Base-by-base conservation (phyloP, 1,139 yeast genomes). In the Suhomyces atakaporum region DNA sequence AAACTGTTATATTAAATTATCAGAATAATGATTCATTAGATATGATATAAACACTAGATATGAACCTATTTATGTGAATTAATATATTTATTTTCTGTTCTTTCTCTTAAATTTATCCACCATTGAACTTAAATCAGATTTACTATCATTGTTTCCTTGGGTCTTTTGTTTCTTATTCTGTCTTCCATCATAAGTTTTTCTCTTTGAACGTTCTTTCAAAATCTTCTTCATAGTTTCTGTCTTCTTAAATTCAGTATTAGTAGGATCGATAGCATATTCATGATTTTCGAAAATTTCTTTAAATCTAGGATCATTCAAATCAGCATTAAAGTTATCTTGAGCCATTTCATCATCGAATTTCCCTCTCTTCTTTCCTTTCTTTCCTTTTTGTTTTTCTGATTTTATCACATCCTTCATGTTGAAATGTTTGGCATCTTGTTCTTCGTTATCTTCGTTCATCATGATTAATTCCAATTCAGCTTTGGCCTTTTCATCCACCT, bases 201-300 rank as follows among this genome's bases (percentile, higher is more conserved):
- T 75, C 54, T 77, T 78, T 23, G 83, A 74, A 49, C 95, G 77
- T 58, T 88, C 94, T 33, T 78, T 73, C 62, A 89, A 64, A 35
- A 92, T 77, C 59, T 83, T 75, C 56, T 83, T 82, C 96, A 90
- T 89, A 16, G 94, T 88, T 25, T 79, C 69, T 1, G 97, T 89
- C 64, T 84, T 80, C 66, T 86, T 89, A 69, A 79, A 92, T 56
- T 87, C 96, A 13, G 95, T 84, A 51, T 76, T 81, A 12, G 95
- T 83, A 14, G 96, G 92, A 60, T 86, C 95, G 52, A 92, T 88
- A 7, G 97, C 96, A 63, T 81, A 94, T 40, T 85, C 95, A 47
- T 87, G 96, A 47, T 80, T 81, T 50, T 89, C 95, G 55, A 86
- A 90, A 47, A 92, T 74, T 51, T 88, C 96, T 29, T 75, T 73